These are phyloP conservation scores for Skeletonema grethae DNA, from an alignment of 108 stramenopile genomes.

Conservation along the genomic window DNA sequence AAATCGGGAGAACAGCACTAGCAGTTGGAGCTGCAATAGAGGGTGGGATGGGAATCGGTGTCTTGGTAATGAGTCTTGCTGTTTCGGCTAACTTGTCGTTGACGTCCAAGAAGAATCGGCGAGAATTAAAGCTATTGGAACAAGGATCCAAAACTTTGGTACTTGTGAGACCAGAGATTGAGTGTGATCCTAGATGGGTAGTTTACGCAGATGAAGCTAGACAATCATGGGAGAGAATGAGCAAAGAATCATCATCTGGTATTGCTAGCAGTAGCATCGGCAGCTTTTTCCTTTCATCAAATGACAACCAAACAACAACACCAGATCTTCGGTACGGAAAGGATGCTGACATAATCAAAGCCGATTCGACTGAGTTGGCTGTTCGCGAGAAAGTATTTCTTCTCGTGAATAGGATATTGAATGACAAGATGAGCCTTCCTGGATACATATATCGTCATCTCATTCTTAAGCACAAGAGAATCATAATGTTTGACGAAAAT, in stretches of 20 bases:
- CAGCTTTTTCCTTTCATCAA: conserved; percentile 30
- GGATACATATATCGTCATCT: conserved; percentile 79
- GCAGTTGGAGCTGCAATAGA: conserved; percentile 61
- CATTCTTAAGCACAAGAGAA: conserved; percentile 54
- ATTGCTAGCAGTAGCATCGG: conserved; percentile 12
- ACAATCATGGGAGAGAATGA: conserved; percentile 33
- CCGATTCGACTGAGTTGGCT: conserved; percentile 72
- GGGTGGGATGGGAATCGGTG: conserved; percentile 65
- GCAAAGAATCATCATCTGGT: conserved; percentile 19
- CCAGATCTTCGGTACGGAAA: conserved; percentile 61
- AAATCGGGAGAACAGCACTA: conserved; percentile 53
- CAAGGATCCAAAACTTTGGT: conserved; percentile 52
- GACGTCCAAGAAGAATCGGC: conserved; percentile 51
- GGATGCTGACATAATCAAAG: conserved; percentile 75
- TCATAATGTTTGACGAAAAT: conserved; percentile 29
- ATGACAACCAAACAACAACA: conserved; percentile 21
- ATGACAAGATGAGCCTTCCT: conserved; percentile 80
- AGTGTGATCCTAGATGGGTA: conserved; percentile 73
- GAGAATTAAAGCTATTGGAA: conserved; percentile 61
- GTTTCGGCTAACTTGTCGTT: conserved; percentile 60
- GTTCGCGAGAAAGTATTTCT: conserved; percentile 79
- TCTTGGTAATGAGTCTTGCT: conserved; percentile 66
- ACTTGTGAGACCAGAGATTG: conserved; percentile 76
- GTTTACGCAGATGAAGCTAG: conserved; percentile 55
- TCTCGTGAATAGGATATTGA: conserved; percentile 72